Percentiles rank a stretch among this genome's conserved stretches.
These are phyloP conservation scores for Lentinula raphanica DNA, from an alignment of 768 basidiomycete species.

Conservation along the genomic window DNA sequence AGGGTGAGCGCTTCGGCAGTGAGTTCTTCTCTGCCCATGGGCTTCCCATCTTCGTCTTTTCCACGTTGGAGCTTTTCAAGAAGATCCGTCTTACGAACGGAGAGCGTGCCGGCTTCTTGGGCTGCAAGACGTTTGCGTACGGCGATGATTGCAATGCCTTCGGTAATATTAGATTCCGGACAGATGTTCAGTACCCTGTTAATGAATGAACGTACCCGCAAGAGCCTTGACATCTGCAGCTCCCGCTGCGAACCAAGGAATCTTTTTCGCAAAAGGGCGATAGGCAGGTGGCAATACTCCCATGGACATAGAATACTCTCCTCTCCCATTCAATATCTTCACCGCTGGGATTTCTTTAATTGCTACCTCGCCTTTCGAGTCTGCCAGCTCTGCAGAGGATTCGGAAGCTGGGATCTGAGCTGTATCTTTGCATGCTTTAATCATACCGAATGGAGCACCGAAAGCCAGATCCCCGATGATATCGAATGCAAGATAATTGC, in stretches of 20 bases:
- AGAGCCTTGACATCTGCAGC: conserved; percentile 61
- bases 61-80: conserved; percentile 76
- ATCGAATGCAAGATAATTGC: conserved; percentile 53
- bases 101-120: conserved; percentile 45
- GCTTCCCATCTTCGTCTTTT: conserved; percentile 74
- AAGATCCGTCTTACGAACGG: conserved; percentile 47
- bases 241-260: conserved; percentile 78
- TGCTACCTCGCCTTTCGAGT: conserved; percentile 28
- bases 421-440: conserved; percentile 64
- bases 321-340: conserved; percentile 80
- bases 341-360: conserved; percentile 71
- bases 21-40: conserved; percentile 75
- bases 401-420: conserved; percentile 63
- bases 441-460: conserved; percentile 87
- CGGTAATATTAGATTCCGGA: not conserved
- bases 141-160: conserved; percentile 59
- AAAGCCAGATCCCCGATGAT: conserved; percentile 88
- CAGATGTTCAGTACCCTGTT: not conserved
- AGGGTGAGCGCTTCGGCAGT: conserved; percentile 87
- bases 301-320: conserved; percentile 81
- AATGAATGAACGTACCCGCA: conserved; percentile 40
- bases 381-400: conserved; percentile 44
- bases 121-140: conserved; percentile 70
- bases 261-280: conserved; percentile 55
- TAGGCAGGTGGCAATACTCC: conserved; percentile 71